Conservation (phyloP, 2,329 filamentous ascomycete species). For the Pseudogymnoascus sp. region DNA sequence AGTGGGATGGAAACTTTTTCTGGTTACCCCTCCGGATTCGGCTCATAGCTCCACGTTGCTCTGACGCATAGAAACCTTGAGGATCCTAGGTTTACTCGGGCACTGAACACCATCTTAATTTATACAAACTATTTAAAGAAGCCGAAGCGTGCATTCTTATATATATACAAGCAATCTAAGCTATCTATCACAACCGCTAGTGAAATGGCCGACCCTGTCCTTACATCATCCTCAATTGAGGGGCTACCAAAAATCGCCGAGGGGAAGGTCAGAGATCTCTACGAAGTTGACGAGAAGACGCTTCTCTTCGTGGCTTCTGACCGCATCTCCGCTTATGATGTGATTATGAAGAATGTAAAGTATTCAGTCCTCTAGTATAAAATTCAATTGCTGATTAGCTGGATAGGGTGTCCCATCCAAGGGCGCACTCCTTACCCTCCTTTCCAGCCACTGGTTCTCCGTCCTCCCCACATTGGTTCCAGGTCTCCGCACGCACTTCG, state of each 20-base stretch:
- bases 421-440: conserved; percentile 58
- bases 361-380: conserved; percentile 40
- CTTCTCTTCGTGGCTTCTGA: conserved; percentile 82
- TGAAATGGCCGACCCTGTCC: conserved; percentile 16
- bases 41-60: neutral
- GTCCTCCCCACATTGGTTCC: conserved; percentile 51
- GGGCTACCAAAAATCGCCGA: conserved; percentile 25
- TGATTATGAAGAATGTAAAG: conserved; percentile 72
- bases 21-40: conserved; percentile 5
- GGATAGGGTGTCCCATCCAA: conserved; percentile 60
- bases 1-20: conserved; percentile 9
- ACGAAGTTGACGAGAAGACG: conserved; percentile 59
- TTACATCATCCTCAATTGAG: conserved; percentile 18
- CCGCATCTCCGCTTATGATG: conserved; percentile 92
- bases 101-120: neutral
- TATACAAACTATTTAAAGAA: neutral
- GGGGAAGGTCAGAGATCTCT: conserved; percentile 76
- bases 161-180: conserved; percentile 7
- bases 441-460: conserved; percentile 63
- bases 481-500: conserved; percentile 54
- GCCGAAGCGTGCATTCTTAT: neutral
- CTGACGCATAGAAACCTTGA: conserved; percentile 5
- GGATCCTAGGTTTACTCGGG: neutral
- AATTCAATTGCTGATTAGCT: conserved; percentile 31
- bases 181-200: neutral